Evolutionary conservation across 345 rosid species (phyloP).

Genomic region (Heritiera littoralis): DNA sequence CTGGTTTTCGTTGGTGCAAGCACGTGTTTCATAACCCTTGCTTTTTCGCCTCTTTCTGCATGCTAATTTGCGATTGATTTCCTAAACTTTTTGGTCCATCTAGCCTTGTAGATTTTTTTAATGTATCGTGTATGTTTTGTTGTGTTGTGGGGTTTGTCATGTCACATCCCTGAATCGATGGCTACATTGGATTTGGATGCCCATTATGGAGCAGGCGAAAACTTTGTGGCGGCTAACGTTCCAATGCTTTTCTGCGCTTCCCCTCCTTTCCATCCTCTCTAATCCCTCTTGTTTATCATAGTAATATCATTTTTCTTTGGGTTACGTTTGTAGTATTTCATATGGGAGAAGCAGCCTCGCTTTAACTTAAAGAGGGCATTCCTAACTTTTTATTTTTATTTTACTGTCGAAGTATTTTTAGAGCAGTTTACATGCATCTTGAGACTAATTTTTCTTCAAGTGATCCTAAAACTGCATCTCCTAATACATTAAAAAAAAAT

Average conservation of each 20-base stretch:
- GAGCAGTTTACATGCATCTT: too few species aligned
- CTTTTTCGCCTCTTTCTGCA: not conserved
- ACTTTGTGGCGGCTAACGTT: not conserved
- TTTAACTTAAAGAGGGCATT: not conserved
- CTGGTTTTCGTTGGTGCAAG: not conserved
- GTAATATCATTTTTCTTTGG: not conserved
- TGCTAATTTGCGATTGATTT: not conserved
- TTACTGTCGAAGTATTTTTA: too few species aligned
- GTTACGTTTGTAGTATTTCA: not conserved
- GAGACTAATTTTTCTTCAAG: too few species aligned
- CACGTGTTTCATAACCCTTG: not conserved
- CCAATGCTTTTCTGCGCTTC: not conserved
- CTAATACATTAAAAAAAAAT: too few species aligned
- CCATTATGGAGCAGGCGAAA: not conserved
- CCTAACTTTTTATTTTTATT: too few species aligned
- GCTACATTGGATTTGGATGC: not conserved
- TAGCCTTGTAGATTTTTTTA: not conserved
- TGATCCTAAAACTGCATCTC: too few species aligned
- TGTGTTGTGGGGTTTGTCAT: not conserved
- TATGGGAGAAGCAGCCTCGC: not conserved
- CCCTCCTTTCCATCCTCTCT: not conserved
- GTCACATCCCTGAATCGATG: constrained; percentile 4
- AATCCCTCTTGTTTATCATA: not conserved
- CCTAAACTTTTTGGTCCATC: not conserved
- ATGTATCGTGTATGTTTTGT: not conserved